Evolutionary conservation across 805 yeast genomes (phyloP).

Genomic region (Candida gorgasii): DNA sequence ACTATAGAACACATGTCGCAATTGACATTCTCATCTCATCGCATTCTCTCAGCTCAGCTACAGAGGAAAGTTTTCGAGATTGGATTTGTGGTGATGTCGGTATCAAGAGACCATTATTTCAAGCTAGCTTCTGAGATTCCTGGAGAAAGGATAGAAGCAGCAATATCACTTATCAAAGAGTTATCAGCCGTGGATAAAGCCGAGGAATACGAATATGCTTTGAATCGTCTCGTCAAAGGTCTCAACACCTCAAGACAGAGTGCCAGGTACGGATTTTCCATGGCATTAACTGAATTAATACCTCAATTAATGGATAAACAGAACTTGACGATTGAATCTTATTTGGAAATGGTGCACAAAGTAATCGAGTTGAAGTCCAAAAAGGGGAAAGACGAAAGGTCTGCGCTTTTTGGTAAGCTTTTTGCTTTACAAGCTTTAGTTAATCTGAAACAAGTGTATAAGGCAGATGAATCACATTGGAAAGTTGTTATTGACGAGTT

Average conservation of each 20-base stretch:
- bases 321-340: conserved; percentile 33
- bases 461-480: conserved; percentile 18
- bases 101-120: conserved; percentile 76
- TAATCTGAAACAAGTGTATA: conserved; percentile 37
- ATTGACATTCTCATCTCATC: conserved; percentile 1
- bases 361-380: conserved; percentile 33
- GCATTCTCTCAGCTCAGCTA: neutral
- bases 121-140: conserved; percentile 74
- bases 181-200: conserved; percentile 43
- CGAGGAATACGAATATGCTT: conserved; percentile 79
- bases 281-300: conserved; percentile 76
- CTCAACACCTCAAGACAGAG: conserved; percentile 78
- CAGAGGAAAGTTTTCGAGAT: neutral
- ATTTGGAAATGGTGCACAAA: conserved; percentile 39
- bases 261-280: conserved; percentile 84
- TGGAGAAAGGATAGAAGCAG: conserved; percentile 70
- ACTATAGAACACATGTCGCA: conserved; percentile 7
- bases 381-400: conserved; percentile 83
- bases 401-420: conserved; percentile 75
- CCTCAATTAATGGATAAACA: conserved; percentile 31
- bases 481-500: conserved; percentile 45
- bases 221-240: conserved; percentile 77
- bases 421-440: conserved; percentile 81
- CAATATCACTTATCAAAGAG: conserved; percentile 63
- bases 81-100: conserved; percentile 37